These are phyloP conservation scores for Amanita fuliginea DNA, from an alignment of 768 basidiomycete species.

Conservation along the genomic window DNA sequence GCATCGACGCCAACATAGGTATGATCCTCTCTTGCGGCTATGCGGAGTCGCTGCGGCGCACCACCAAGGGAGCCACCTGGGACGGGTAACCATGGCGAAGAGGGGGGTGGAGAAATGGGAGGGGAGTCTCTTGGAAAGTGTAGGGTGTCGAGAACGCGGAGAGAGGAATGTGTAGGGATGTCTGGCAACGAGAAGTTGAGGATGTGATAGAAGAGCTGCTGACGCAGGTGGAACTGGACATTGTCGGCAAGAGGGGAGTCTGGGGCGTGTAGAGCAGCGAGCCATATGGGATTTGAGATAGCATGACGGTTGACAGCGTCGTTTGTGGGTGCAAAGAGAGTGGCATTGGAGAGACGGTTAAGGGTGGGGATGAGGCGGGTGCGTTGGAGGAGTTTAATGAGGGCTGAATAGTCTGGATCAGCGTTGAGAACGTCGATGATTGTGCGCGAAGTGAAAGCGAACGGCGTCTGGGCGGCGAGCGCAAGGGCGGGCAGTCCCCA, in stretches of 20 bases:
- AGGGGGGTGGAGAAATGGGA: slow-evolving; percentile 57
- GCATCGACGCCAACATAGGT: slow-evolving; percentile 63
- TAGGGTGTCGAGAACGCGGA: slow-evolving; percentile 44
- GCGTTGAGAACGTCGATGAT: slow-evolving; percentile 68
- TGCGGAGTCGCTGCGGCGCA: slow-evolving; percentile 71
- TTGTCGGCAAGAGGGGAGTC: slow-evolving; percentile 50
- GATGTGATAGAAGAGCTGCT: slow-evolving; percentile 90
- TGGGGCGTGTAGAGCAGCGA: slow-evolving; percentile 23
- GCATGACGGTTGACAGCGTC: slow-evolving; percentile 62
- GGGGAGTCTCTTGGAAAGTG: slow-evolving; percentile 57
- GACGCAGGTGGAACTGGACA: slow-evolving; percentile 71
- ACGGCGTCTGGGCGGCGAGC: slow-evolving; percentile 8
- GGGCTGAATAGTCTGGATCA: slow-evolving; percentile 68
- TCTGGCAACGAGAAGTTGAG: slow-evolving; percentile 65
- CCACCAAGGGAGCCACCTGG: slow-evolving; percentile 75
- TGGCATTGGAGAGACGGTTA: slow-evolving; percentile 72
- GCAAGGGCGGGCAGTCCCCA: slow-evolving; percentile 10
- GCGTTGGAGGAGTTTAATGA: slow-evolving; percentile 70
- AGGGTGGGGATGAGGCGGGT: slow-evolving; percentile 86
- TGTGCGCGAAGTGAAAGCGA: slow-evolving; percentile 32
- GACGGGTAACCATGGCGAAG: slow-evolving; percentile 78
- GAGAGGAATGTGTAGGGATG: slow-evolving; percentile 27
- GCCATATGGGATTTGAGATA: slow-evolving; percentile 24
- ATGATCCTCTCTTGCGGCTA: slow-evolving; percentile 37
- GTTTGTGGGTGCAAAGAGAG: slow-evolving; percentile 94